Base-by-base conservation (phyloP, 2,329 filamentous ascomycete species). In the Fusarium coffeatum region DNA sequence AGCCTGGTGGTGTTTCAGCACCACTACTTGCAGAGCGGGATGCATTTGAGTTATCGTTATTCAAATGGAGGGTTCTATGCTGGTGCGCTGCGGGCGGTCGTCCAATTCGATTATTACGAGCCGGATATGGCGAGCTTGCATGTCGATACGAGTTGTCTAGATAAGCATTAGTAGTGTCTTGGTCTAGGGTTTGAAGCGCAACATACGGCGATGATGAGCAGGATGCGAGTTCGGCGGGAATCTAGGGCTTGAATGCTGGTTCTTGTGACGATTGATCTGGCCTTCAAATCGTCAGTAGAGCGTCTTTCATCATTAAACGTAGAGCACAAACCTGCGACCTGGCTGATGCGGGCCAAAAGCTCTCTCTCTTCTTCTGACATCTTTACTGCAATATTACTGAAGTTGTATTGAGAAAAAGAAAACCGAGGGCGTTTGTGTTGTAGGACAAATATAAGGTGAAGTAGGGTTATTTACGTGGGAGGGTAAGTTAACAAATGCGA, bases 251-350 rank as follows among this genome's bases (percentile, higher is more conserved):
- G 83, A 77, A 69, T 87, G 85, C 68, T 90, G 87, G 68, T 87
- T 92, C 79, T 92, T 94, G 82, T 92, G 90, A 55, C 90, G 88
- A 78, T 94, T 94, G 77, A 96, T 95, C 80, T 92, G 90, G 72
- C 91, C 92, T 93, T 69, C 12, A 45, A 45, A 62, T 53, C 42
- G 64, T 77, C 55, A 80, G 68, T 74, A 58, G 54, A 62, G 46
- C 70, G 59, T 27, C 34, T 27, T 43, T 56, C 37, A 65, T 59
- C 54, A 65, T 48, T 30, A 41, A 41, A 55, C 20, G 16, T 40
- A 66, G 60, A 55, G 55, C 47, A 76, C 80, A 46, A 77, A 85
- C 85, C 83, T 60, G 86, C 83, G 55, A 87, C 77, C 43, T 82
- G 82, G 73, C 83, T 80, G 76, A 89, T 89, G 69, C 82, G 82